These are phyloP conservation scores for Exophiala dermatitidis DNA, from an alignment of 2,329 filamentous ascomycete genomes.

Conservation along the genomic window DNA sequence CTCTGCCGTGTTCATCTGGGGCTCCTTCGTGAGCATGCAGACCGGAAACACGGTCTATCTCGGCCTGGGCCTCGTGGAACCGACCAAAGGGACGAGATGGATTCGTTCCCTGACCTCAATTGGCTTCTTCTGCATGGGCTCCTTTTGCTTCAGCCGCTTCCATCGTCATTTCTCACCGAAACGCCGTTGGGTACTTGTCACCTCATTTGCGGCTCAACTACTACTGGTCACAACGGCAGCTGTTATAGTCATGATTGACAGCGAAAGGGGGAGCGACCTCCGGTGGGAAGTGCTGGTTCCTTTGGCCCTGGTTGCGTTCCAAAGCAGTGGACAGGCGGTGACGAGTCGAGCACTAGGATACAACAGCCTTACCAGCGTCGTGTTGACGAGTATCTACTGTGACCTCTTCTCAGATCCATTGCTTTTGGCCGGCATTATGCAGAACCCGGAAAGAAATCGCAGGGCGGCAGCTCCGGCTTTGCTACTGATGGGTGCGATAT, in stretches of 20 bases:
- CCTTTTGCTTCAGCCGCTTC: slow-evolving; percentile 62
- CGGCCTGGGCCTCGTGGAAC: slow-evolving; percentile 62
- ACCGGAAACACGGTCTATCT: slow-evolving; percentile 79
- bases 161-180: slow-evolving; percentile 57
- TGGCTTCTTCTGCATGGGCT: slow-evolving; percentile 62
- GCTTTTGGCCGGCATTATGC: slow-evolving; percentile 34
- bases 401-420: slow-evolving; percentile 64
- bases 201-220: slow-evolving; percentile 51
- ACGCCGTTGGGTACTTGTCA: slow-evolving; percentile 58
- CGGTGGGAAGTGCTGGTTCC: slow-evolving; percentile 58
- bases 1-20: slow-evolving; percentile 68
- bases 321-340: slow-evolving; percentile 72
- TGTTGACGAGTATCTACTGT: slow-evolving; percentile 74
- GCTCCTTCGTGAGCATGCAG: slow-evolving; percentile 77
- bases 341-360: slow-evolving; percentile 62
- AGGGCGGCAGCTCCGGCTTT: slow-evolving; percentile 45
- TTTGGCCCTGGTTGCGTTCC: slow-evolving; percentile 64
- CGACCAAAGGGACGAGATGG: slow-evolving; percentile 52
- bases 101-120: slow-evolving; percentile 67
- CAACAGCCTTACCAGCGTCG: slow-evolving; percentile 67
- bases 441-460: slow-evolving; percentile 49
- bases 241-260: slow-evolving; percentile 37
- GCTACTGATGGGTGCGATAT: slow-evolving; percentile 48
- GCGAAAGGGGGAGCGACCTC: slow-evolving; percentile 37
- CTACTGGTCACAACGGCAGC: slow-evolving; percentile 30